Evolutionary conservation across 805 yeast species (phyloP), one percentile per base, ranked within the genome.

Genomic region (Candida golubevii): DNA sequence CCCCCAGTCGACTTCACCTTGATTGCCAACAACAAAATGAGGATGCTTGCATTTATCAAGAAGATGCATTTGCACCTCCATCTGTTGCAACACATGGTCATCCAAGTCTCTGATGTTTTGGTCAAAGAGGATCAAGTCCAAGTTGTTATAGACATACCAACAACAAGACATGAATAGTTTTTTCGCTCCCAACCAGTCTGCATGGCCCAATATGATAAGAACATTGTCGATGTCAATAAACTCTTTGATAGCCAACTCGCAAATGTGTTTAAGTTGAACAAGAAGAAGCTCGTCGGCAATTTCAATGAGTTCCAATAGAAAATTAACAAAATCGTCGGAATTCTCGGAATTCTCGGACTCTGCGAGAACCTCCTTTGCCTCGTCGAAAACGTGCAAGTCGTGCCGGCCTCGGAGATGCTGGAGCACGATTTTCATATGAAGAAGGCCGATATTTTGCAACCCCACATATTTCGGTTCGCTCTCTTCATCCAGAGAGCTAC

Each of bases 101-200:
- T 66, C 63, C 13, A 69, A 48, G 12, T 60, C 66, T 26, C 53
- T 46, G 39, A 67, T 54, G 7, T 57, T 36, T 2, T 58, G 47
- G 43, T 80, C 82, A 42, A 79, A 75, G 30, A 88, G 64, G 12
- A 86, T 55, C 3, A 79, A 57, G 28, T 82, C 88, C 44, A 85
- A 63, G 58, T 88, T 87, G 50, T 77, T 72, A 51, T 77, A 80
- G 10, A 87, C 69, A 52, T 77, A 85, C 82, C 88, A 82, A 26
- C 82, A 65, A 57, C 95, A 79, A 42, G 78, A 75, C 39, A 72
- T 70, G 47, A 79, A 70, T 32, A 89, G 60, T 50, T 82, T 77
- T 10, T 63, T 59, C 7, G 88, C 85, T 15, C 73, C 61, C 38
- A 74, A 64, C 14, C 64, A 54, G 37, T 72, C 72, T 0, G 95